Evolutionary conservation across 805 yeast species (phyloP), one percentile per base, ranked within the genome.

Genomic region (Saccharomycopsis fermentans): DNA sequence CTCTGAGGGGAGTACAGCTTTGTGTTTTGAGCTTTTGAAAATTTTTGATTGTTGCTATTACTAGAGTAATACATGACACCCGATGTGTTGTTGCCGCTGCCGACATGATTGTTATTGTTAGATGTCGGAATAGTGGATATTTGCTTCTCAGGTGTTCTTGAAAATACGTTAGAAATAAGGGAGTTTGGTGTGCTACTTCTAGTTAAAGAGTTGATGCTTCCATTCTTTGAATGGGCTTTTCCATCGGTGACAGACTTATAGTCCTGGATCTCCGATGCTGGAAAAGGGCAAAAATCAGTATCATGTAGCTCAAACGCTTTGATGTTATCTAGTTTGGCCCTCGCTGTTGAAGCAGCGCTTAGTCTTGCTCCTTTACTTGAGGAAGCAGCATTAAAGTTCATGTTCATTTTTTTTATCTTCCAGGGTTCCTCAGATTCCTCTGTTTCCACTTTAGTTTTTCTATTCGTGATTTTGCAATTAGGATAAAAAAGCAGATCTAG

Each of bases 241-340:
- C 27, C 26, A 21, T 43, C 50, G 4, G n/a, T 9, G 11, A 54
- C 19, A 21, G 51, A 14, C 8, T 12, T n/a, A 4, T 36, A 21
- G 16, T 52, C 54, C 6, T 47, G 16, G 24, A 52, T 17, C 6
- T 57, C 59, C 8, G 51, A 48, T 16, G 40, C 21, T 40, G 52
- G 55, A 65, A 55, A 32, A 8, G 87, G 87, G 63, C 84, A 83
- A 68, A 87, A 87, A 71, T 84, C 91, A 68, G 86, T 92, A 64
- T 86, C 87, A 67, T 83, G 89, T 47, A 76, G 67, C 63, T 84
- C 90, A 68, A 86, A 84, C 40, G 89, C 83, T 64, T 86, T 79
- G 65, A 83, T 81, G 43, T 83, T 77, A 63, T 83, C 80, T 65
- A 82, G 76, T 63, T 77, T 76, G n/a, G 72, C 76, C 58, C 80